phyloP scores from a whole-genome alignment of 495 filamentous ascomycete genomes.

The Margaritispora aquatica region DNA sequence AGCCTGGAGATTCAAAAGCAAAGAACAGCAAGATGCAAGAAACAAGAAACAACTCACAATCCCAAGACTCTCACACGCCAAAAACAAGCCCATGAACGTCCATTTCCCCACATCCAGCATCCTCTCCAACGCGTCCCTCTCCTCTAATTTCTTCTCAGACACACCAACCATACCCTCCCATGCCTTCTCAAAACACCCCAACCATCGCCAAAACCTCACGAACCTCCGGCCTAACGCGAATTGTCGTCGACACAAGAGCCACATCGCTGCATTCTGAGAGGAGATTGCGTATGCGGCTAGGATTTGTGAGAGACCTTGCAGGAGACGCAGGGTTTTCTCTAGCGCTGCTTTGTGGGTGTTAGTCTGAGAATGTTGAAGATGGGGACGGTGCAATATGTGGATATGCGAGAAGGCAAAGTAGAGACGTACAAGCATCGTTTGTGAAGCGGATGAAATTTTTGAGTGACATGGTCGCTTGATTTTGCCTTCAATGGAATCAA shows the following conservation, averaged over 20 bases:
- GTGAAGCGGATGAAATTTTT: conserved; percentile 19
- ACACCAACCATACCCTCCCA: conserved; percentile 12
- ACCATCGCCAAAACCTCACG: conserved; percentile 57
- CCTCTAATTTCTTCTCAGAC: background rate
- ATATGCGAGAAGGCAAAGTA: background rate
- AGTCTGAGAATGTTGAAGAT: background rate
- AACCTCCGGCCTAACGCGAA: conserved; percentile 37
- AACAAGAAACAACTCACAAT: conserved; percentile 25
- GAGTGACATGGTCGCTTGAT: no score
- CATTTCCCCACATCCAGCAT: conserved; percentile 31
- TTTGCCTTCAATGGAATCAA: no score
- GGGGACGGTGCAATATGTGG: background rate
- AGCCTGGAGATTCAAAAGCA: background rate
- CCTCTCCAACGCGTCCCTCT: background rate
- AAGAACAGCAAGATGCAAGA: background rate
- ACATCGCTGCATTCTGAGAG: conserved; percentile 20
- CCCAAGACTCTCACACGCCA: conserved; percentile 38
- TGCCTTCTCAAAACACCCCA: conserved; percentile 50
- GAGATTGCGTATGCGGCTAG: conserved; percentile 28
- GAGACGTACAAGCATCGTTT: conserved; percentile 12
- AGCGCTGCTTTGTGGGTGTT: conserved; percentile 39
- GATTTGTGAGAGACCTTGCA: conserved; percentile 50
- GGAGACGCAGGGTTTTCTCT: conserved; percentile 55
- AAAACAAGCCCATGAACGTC: conserved; percentile 41
- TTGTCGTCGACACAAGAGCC: conserved; percentile 2